Evolutionary conservation across 257 asterid genomes (phyloP), one percentile per base, ranked within the genome.

Genomic region (Ilex asprella): DNA sequence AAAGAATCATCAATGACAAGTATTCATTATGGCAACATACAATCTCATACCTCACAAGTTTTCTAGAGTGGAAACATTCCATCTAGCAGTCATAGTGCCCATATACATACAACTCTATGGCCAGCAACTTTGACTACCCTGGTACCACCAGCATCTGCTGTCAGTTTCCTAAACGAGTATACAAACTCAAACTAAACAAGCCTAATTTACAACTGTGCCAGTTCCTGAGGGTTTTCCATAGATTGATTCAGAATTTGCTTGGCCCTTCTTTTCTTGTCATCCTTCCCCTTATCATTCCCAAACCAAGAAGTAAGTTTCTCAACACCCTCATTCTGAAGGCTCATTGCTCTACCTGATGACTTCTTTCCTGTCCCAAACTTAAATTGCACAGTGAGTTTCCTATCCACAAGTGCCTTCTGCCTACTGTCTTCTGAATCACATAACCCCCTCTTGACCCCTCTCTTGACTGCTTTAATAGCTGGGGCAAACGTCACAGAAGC

Each of bases 131-230:
- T 63, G 75, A 52, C 76, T 72, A 78, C 64, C 67, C 52, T 31
- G 73, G 73, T 84, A 74, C 73, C 71, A 74, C 73, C 71, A 69
- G 81, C 73, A 59, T 78, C 64, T 53, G 60, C 63, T 59, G 78
- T 73, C 65, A 73, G 78, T 73, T 74, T 73, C 82, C 64, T 67
- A 60, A 76, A 73, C 70, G 69, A 81, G 80, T 77, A 52, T 80
- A 84, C 82, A 77, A 51, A 66, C 62, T 70, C 81, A 73, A 79
- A 66, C 35, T 35, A 69, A 69, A 75, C 78, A 76, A 55, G 51
- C 79, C 81, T 76, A 82, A 73, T 67, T 81, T 84, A 89, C 89
- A 85, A 76, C 51, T 70, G 69, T 75, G 78, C 65, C 67, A 61
- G 70, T 44, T 78, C 80, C 59, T 69, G 70, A 14, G 63, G 63